Evolutionary conservation across 2,329 filamentous ascomycete species (phyloP), one percentile per base, ranked within the genome.

Genomic region (Colletotrichum sp.): DNA sequence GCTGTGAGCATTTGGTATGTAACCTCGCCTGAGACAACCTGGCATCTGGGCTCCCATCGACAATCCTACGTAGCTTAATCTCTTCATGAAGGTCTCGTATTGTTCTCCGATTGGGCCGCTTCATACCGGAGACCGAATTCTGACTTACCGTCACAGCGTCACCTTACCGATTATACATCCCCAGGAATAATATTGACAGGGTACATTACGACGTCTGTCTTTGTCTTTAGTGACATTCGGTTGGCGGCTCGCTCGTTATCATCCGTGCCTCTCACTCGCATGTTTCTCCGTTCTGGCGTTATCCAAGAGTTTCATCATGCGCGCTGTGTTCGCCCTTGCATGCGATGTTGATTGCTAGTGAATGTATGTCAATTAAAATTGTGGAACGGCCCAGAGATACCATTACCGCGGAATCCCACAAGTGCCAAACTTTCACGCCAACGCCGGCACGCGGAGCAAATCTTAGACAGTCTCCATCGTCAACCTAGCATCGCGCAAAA

Each of bases 361-460:
- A 62, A 6, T 36, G 32, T 26, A 26, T 26, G 26, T 26, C 26
- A 26, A 2, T 26, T 26, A 26, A 26, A 26, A 26, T 26, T 60
- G 16, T n/a, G 57, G 28, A 52, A 0, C 15, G 2, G 7, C 21
- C 32, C 21, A 44, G 63, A 52, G 28, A 26, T 16, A 34, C 21
- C 18, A 15, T 24, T 36, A 16, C n/a, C 12, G 39, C 66, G 39
- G 16, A 24, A 44, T 26, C 32, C 36, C 12, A 34, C 16, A 36
- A 63, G 34, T 44, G 57, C 15, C 57, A 63, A 21, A 49, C 30
- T 44, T n/a, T 59, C 9, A 65, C 34, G 49, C 72, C 59, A 60
- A 71, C 60, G 72, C 60, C 60, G 49, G 59, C 15, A 71, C 67
- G 72, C 68, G 72, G 72, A 62, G 67, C 60, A 75, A 74, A 70